Evolutionary conservation across 768 basidiomycete genomes (phyloP), one percentile per base, ranked within the genome.

Genomic region (Pisolithus microcarpus): DNA sequence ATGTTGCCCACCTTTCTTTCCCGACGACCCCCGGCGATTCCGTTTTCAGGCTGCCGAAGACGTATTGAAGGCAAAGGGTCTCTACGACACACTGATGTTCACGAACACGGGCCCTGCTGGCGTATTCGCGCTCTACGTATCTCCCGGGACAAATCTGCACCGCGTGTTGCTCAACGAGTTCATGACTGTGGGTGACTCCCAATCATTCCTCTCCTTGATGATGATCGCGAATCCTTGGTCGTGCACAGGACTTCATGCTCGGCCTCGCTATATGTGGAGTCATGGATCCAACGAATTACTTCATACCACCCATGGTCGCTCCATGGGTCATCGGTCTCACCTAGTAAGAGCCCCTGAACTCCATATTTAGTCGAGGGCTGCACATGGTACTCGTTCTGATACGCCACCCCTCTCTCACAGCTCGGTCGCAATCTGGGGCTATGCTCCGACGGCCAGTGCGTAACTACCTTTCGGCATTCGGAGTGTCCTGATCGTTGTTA

Each of bases 351-450:
- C n/a, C n/a, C n/a, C n/a, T n/a, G n/a, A n/a, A n/a, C n/a, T n/a
- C n/a, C n/a, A 7, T 37, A 47, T 11, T 23, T 8, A 43, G 38
- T n/a, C 21, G 5, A 7, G 9, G 36, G 37, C 37, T 13, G 8
- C 34, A 42, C 23, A 1, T 28, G 26, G 28, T 46, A 49, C 26
- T 26, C 7, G 26, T 34, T 34, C 34, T 34, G 34, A 34, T 34
- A 59, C 47, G 57, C 42, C 23, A 34, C 19, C 45, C n/a, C 21
- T 7, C 7, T 18, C 44, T 37, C 19, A n/a, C 50, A 85, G 83
- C 58, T 78, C 69, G 43, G 66, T 73, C 38, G 72, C 74, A 37
- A 74, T 85, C 52, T 85, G 84, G 82, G 79, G 82, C 37, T 86
- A 70, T 61, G 69, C 77, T 5, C 67, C 75, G 3, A 68, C 72